phyloP scores from a whole-genome alignment of 2,329 filamentous ascomycete genomes.

The Pyrenochaeta sp. region DNA sequence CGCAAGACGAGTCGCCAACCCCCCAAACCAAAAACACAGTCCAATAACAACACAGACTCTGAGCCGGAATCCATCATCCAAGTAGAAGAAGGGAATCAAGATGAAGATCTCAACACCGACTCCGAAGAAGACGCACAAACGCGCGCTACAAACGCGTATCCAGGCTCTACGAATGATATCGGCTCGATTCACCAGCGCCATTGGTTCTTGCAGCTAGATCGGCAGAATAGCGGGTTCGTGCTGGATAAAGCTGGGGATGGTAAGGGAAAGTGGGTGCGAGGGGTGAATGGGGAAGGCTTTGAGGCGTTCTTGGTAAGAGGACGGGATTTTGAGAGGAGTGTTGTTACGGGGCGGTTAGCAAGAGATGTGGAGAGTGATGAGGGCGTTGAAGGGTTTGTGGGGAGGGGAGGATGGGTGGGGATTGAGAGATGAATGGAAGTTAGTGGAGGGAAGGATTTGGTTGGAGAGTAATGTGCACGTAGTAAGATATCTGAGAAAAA shows the following conservation, averaged over 20 bases:
- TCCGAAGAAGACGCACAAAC: conserved; percentile 49
- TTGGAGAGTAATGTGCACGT: no score
- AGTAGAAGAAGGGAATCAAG: conserved; percentile 9
- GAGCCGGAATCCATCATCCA: conserved; percentile 13
- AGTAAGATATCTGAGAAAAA: no score
- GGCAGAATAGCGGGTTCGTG: conserved; percentile 65
- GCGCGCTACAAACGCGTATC: conserved; percentile 70
- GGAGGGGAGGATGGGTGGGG: conserved; percentile 70
- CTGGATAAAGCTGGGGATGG: conserved; percentile 27
- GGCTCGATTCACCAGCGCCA: conserved; percentile 72
- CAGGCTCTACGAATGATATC: conserved; percentile 71
- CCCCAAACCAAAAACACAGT: neutral
- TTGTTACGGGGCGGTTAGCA: conserved; percentile 69
- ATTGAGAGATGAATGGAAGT: conserved; percentile 46
- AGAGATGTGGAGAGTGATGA: conserved; percentile 69
- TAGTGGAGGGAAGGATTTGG: neutral
- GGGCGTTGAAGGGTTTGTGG: conserved; percentile 64
- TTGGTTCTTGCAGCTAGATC: conserved; percentile 73
- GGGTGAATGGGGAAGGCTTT: conserved; percentile 53
- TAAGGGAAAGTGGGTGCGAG: conserved; percentile 17
- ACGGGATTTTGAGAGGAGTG: conserved; percentile 68
- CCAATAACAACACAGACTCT: conserved; percentile 8
- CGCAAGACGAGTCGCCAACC: conserved; percentile 16
- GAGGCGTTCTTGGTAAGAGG: conserved; percentile 69
- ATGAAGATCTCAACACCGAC: conserved; percentile 56